phyloP scores from a whole-genome alignment of 768 basidiomycete genomes.

The Pholiota molesta region DNA sequence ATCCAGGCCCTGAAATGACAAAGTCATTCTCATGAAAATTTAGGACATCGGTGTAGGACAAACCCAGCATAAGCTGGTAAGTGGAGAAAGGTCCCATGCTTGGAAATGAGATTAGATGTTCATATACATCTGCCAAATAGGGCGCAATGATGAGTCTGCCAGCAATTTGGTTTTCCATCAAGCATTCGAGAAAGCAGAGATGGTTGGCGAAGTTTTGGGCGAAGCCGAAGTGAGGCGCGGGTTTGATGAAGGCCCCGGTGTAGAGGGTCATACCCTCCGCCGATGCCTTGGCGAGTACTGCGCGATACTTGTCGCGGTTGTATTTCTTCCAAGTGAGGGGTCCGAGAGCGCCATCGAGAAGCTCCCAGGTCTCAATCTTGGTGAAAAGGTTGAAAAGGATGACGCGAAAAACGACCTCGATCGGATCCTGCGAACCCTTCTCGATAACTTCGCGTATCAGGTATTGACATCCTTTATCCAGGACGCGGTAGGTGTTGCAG shows the following conservation, averaged over 20 bases:
- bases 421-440: constrained; percentile 59
- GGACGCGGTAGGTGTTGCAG: constrained; percentile 76
- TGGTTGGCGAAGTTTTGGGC: constrained; percentile 58
- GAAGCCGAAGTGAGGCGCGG: constrained; percentile 59
- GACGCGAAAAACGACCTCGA: constrained; percentile 73
- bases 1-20: constrained; percentile 70
- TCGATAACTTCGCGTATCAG: constrained; percentile 70
- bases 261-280: constrained; percentile 52
- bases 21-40: constrained; percentile 72
- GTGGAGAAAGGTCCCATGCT: constrained; percentile 77
- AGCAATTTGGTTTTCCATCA: constrained; percentile 62
- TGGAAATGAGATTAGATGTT: constrained; percentile 59
- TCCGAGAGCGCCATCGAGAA: constrained; percentile 53
- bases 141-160: constrained; percentile 48
- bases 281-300: constrained; percentile 49
- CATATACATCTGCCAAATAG: constrained; percentile 66
- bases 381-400: constrained; percentile 73
- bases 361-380: constrained; percentile 72
- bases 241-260: constrained; percentile 72
- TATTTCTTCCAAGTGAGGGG: constrained; percentile 65
- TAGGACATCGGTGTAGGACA: constrained; percentile 59
- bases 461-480: constrained; percentile 72
- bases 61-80: constrained; percentile 65
- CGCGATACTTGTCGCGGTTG: constrained; percentile 51
- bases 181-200: constrained; percentile 56